Conservation (phyloP, 2,329 filamentous ascomycete genomes). For the Aspergillus pseudotamarii region DNA sequence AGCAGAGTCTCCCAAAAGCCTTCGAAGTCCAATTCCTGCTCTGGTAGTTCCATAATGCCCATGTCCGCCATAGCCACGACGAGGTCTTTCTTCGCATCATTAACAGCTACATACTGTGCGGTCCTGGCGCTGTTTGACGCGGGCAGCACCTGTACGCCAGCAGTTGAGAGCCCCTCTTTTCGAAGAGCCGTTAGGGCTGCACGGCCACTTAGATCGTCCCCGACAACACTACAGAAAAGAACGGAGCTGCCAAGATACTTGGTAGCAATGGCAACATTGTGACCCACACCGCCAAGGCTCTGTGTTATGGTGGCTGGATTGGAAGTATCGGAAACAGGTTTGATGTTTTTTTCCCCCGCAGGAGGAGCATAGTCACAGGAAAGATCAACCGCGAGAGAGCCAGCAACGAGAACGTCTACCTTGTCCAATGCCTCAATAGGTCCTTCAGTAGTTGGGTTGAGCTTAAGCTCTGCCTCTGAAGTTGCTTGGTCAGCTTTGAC, state of each 20-base stretch:
- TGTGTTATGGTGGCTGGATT: conserved; percentile 82
- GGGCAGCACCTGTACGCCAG: conserved; percentile 63
- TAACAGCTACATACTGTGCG: conserved; percentile 89
- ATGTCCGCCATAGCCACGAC: conserved; percentile 96
- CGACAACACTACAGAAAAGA: conserved; percentile 77
- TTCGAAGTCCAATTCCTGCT: conserved; percentile 44
- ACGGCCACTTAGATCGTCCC: conserved; percentile 75
- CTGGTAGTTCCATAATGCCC: conserved; percentile 68
- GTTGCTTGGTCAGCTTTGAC: conserved; percentile 26
- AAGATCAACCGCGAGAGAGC: conserved; percentile 85
- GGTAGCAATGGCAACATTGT: conserved; percentile 86
- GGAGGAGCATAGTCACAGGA: conserved; percentile 74
- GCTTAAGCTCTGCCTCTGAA: conserved; percentile 22
- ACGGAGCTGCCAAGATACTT: conserved; percentile 69
- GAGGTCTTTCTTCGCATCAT: conserved; percentile 79
- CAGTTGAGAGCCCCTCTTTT: conserved; percentile 62
- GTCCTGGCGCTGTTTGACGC: conserved; percentile 64
- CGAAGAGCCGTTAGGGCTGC: conserved; percentile 70
- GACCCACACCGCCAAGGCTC: conserved; percentile 85
- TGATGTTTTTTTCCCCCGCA: conserved; percentile 33
- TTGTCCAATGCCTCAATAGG: conserved; percentile 24
- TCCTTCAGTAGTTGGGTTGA: conserved; percentile 10
- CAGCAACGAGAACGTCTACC: conserved; percentile 79
- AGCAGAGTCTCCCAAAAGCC: conserved; percentile 66
- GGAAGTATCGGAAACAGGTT: conserved; percentile 68